phyloP scores from a whole-genome alignment of 345 rosid genomes.

The Carallia pectinifolia region DNA sequence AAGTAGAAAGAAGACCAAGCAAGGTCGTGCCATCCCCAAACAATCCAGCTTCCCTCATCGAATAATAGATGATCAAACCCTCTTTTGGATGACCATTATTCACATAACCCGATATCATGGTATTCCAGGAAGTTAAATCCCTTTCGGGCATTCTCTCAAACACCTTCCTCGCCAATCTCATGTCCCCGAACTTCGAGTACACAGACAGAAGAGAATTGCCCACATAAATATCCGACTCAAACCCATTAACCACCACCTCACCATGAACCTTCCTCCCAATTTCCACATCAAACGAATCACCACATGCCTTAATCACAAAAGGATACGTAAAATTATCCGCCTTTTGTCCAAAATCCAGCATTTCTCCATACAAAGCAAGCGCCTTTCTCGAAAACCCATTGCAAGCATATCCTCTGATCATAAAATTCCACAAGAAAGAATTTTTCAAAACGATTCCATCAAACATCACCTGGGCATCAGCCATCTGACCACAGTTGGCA shows the following conservation, averaged over 20 bases:
- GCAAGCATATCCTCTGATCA: constrained; percentile 31
- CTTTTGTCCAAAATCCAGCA: constrained; percentile 16
- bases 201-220: constrained; percentile 23
- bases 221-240: constrained; percentile 19
- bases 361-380: constrained; percentile 20
- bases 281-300: constrained; percentile 16
- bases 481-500: constrained; percentile 22
- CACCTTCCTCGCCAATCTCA: constrained; percentile 8
- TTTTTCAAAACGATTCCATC: constrained; percentile 21
- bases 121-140: constrained; percentile 31
- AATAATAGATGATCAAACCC: constrained; percentile 8
- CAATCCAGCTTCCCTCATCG: constrained; percentile 16
- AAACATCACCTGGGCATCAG: constrained; percentile 15
- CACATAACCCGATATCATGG: constrained; percentile 22
- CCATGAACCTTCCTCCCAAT: constrained; percentile 22
- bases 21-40: constrained; percentile 20
- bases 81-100: constrained; percentile 17
- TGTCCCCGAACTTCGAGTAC: constrained; percentile 19
- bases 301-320: constrained; percentile 31
- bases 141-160: constrained; percentile 31
- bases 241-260: constrained; percentile 20
- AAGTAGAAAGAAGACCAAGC: constrained; percentile 21
- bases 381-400: constrained; percentile 15
- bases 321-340: constrained; percentile 28
- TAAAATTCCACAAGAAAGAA: constrained; percentile 31